phyloP scores from a whole-genome alignment of 1,284 basidiomycete species.

The Pulveroboletus ridleyi region DNA sequence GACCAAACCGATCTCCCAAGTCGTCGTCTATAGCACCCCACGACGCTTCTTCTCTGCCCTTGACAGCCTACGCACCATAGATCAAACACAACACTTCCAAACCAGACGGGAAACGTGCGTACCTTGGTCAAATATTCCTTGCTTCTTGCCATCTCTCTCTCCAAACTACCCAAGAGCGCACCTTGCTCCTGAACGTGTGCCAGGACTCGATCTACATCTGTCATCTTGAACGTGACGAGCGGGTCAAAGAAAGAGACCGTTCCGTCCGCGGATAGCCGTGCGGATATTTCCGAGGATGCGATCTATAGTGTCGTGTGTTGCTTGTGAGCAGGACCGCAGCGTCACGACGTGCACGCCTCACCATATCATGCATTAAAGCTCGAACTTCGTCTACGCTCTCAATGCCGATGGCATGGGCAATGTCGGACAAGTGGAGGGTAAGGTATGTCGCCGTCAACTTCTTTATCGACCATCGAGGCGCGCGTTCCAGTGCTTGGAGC shows the following conservation, averaged over 20 bases:
- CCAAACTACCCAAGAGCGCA: constrained; percentile 53
- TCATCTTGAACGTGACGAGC: constrained; percentile 63
- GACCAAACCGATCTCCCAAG: constrained; percentile 30
- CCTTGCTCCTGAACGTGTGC: constrained; percentile 64
- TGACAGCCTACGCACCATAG: constrained; percentile 31
- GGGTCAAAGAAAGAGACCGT: constrained; percentile 78
- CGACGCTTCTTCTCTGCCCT: constrained; percentile 38
- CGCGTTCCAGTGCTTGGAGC: constrained; percentile 65
- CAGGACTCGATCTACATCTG: constrained; percentile 71
- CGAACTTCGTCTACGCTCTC: constrained; percentile 61
- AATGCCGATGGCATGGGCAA: constrained; percentile 66
- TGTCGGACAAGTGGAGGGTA: constrained; percentile 73
- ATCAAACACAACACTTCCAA: constrained; percentile 12
- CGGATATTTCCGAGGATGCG: constrained; percentile 70
- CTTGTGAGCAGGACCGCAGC: constrained; percentile 3
- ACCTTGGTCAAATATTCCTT: constrained; percentile 76
- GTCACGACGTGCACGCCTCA: constrained; percentile 34
- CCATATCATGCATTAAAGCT: constrained; percentile 73
- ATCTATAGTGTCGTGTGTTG: constrained; percentile 52
- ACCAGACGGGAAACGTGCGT: constrained; percentile 10
- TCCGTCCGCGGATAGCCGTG: constrained; percentile 65
- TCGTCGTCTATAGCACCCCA: constrained; percentile 40
- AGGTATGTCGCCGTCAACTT: constrained; percentile 82
- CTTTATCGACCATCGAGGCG: constrained; percentile 77
- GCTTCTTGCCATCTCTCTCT: constrained; percentile 63